These are phyloP conservation scores for Gentiana straminea DNA, from an alignment of 257 asterid genomes.

Conservation along the genomic window DNA sequence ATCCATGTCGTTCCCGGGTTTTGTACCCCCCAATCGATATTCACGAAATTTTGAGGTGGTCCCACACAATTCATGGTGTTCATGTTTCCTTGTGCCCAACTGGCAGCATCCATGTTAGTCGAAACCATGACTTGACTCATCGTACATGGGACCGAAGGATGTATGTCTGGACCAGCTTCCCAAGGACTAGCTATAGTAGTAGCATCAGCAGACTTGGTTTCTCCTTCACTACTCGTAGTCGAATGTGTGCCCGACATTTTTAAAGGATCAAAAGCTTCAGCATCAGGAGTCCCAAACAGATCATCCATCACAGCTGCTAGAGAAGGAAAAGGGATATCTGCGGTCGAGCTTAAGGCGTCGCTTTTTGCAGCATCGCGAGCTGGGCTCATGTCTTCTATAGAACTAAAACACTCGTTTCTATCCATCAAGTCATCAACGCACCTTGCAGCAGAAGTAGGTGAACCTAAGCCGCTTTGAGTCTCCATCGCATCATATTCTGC, in stretches of 20 bases:
- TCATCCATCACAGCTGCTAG: conserved; percentile 18
- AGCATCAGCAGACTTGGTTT: conserved; percentile 36
- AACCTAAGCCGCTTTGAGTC: conserved; percentile 34
- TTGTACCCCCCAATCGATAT: conserved; percentile 36
- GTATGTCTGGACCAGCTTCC: conserved; percentile 36
- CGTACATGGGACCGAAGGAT: conserved; percentile 18
- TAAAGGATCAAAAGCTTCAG: conserved; percentile 36
- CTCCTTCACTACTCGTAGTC: conserved; percentile 76
- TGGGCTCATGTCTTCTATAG: conserved; percentile 35
- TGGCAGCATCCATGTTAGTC: conserved; percentile 18
- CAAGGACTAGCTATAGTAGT: conserved; percentile 19
- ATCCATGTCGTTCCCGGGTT: conserved; percentile 45
- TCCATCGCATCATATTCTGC: conserved; percentile 53
- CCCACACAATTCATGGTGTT: conserved; percentile 56
- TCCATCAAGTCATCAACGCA: conserved; percentile 27
- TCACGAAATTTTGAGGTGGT: conserved; percentile 46
- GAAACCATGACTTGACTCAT: conserved; percentile 27
- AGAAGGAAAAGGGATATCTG: conserved; percentile 22
- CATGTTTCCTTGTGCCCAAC: conserved; percentile 65
- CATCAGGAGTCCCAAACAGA: conserved; percentile 21
- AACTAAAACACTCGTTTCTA: conserved; percentile 32
- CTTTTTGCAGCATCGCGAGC: conserved; percentile 31
- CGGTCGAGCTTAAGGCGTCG: conserved; percentile 33
- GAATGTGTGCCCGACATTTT: conserved; percentile 51
- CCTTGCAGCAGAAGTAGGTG: conserved; percentile 38